phyloP scores from a whole-genome alignment of 106 monocot species.

The Acorus calamus region DNA sequence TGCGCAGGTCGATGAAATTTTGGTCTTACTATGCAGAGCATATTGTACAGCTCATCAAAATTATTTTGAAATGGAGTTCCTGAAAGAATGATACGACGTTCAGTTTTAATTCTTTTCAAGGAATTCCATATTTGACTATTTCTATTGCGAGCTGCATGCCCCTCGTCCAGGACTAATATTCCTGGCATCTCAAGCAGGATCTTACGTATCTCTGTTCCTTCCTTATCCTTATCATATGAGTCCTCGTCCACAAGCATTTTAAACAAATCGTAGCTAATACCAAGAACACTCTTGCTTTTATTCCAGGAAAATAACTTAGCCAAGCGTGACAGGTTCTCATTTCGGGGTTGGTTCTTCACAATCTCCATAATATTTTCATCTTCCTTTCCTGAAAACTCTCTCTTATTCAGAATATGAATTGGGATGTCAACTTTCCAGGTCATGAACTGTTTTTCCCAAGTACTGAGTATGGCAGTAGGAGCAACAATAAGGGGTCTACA shows the following conservation, averaged over 20 bases:
- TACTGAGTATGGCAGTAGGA: slow-evolving; percentile 42
- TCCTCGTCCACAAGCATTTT: slow-evolving; percentile 16
- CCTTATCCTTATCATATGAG: background rate
- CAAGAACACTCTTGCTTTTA: slow-evolving; percentile 35
- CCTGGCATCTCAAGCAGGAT: slow-evolving; percentile 40
- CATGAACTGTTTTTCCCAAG: slow-evolving; percentile 57
- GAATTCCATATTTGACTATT: slow-evolving; percentile 40
- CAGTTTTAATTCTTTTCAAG: slow-evolving; percentile 34
- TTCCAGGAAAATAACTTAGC: slow-evolving; percentile 47
- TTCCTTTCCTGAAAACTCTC: slow-evolving; percentile 32
- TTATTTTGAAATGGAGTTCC: slow-evolving; percentile 90
- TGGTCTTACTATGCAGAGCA: slow-evolving; percentile 49
- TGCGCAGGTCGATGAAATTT: slow-evolving; percentile 8
- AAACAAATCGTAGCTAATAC: slow-evolving; percentile 61
- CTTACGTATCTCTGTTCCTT: slow-evolving; percentile 4
- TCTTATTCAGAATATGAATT: slow-evolving; percentile 48
- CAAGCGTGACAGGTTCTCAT: slow-evolving; percentile 2
- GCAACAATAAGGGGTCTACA: slow-evolving; percentile 61
- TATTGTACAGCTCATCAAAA: slow-evolving; percentile 67
- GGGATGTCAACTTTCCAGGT: slow-evolving; percentile 43
- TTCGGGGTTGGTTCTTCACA: slow-evolving; percentile 8
- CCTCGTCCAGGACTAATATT: slow-evolving; percentile 71
- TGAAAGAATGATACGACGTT: slow-evolving; percentile 58
- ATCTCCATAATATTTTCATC: slow-evolving; percentile 9
- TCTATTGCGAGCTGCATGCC: slow-evolving; percentile 70